Percentiles rank a stretch among this genome's conserved stretches.
These are phyloP conservation scores for Schizonepeta tenuifolia DNA, from an alignment of 257 asterid species.

Conservation along the genomic window DNA sequence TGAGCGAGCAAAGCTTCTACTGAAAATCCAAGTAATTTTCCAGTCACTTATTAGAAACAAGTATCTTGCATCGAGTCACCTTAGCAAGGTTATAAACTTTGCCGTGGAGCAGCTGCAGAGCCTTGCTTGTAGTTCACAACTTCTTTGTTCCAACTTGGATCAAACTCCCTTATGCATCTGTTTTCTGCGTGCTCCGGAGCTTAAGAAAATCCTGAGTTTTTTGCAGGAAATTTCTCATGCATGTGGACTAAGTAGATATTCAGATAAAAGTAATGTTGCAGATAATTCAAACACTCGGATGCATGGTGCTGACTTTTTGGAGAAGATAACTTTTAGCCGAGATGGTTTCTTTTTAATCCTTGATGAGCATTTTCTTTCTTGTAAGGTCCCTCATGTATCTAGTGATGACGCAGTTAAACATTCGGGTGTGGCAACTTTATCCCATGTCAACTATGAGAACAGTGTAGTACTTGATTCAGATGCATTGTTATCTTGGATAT, in stretches of 20 bases:
- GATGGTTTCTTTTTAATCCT: constrained; percentile 71
- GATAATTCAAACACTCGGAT: constrained; percentile 48
- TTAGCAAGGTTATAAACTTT: constrained; percentile 82
- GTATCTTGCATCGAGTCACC: constrained; percentile 82
- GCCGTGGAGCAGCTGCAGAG: constrained; percentile 88
- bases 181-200: constrained; percentile 78
- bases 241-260: constrained; percentile 71
- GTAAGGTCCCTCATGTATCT: constrained; percentile 44
- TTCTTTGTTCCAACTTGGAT: constrained; percentile 63
- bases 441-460: constrained; percentile 48
- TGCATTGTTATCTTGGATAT: constrained; percentile 88
- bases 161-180: constrained; percentile 84
- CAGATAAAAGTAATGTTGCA: constrained; percentile 55
- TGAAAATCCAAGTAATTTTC: constrained; percentile 65
- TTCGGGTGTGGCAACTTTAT: constrained; percentile 40
- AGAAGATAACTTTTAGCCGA: constrained; percentile 63
- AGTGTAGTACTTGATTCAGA: constrained; percentile 66
- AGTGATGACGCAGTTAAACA: constrained; percentile 40
- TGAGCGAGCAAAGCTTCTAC: constrained; percentile 85
- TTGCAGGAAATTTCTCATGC: constrained; percentile 83
- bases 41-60: constrained; percentile 70
- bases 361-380: constrained; percentile 69
- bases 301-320: constrained; percentile 55
- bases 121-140: constrained; percentile 71
- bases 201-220: constrained; percentile 73